Evolutionary conservation across 2,329 filamentous ascomycete genomes (phyloP), one percentile per base, ranked within the genome.

Genomic region (Eutypella sp.): DNA sequence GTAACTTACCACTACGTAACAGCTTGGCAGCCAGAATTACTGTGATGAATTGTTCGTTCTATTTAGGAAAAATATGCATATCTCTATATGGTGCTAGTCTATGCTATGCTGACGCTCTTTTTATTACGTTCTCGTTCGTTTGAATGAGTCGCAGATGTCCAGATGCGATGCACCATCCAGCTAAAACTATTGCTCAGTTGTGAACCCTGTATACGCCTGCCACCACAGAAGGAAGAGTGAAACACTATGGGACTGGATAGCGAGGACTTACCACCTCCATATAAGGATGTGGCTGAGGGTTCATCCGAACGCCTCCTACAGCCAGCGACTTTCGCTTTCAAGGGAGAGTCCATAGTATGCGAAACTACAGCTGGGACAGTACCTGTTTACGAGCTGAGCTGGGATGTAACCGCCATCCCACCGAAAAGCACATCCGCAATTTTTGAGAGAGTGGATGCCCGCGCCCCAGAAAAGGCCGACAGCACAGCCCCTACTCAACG

Each of bases 341-440:
- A 5, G 24, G 44, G 25, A 5, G 23, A 41, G 29, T 41, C 18
- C 13, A 40, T 51, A 20, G 16, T 41, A 6, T 38, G 42, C 3
- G 47, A 46, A 16, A 18, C 36, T 7, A 13, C 24, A 36, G 29
- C 41, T 23, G 25, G 16, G 11, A 43, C 15, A 29, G 25, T 13
- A 18, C 44, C 39, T 13, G 33, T 52, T 23, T 52, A 52, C 24
- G 18, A 42, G 16, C 41, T 52, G 37, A 48, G 23, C 36, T 40
- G 41, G 43, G 29, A 41, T 16, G 39, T 52, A 16, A 48, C 50
- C 13, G 36, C 50, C 9, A 46, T 50, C n/a, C 42, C 45, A 16
- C 50, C 45, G 25, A 46, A 43, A 23, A 16, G 38, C 3, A 36
- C 50, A 23, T 50, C 47, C 3, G 40, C 44, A 9, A 15, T 31